Base-by-base conservation (phyloP, 2,329 filamentous ascomycete species). In the Ilyonectria mors-panacis region DNA sequence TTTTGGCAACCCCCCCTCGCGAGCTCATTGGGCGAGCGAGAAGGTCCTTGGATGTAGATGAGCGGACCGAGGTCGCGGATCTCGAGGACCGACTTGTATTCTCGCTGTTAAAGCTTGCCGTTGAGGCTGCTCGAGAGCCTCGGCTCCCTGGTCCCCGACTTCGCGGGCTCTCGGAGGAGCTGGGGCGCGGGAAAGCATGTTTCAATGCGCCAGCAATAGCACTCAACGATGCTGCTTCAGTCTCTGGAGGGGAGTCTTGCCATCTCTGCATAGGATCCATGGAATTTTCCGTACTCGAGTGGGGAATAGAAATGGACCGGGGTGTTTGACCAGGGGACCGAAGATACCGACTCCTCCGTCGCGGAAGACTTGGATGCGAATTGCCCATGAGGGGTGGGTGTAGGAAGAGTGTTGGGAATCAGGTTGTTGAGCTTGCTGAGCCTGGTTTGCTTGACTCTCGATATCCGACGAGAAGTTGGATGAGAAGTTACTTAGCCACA, bases 211-310 rank as follows among this genome's bases (percentile, higher is more conserved):
- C 63, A 6, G 39, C 69, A 10, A 74, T 74, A 6, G 70, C 72
- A 15, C 67, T 65, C 15, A 74, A 39, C 0, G 72, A 74, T 9
- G 72, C 72, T 37, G 72, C 63, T 47, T 74, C 72, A 4, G 53
- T 69, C 47, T 74, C 72, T 0, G 72, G 72, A 0, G 72, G 72
- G 10, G 72, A 74, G 8, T 74, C 70, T n/a, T 68, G 72, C 72
- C 72, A 74, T 50, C 72, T 50, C 8, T 75, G 65, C 72, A 74
- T 73, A 0, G 72, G 72, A 33, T 72, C 65, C 1, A 64, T 26
- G 1, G 50, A 26, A 2, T n/a, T 57, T 26, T 51, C 28, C 3
- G 12, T n/a, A 1, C 19, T 54, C 28, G 58, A 33, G 21, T 45
- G 30, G 1, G 26, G 48, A 9, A 56, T 61, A n/a, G 44, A 39